These are phyloP conservation scores for Huntiella abstrusa DNA, from an alignment of 2,329 filamentous ascomycete genomes.

Conservation along the genomic window DNA sequence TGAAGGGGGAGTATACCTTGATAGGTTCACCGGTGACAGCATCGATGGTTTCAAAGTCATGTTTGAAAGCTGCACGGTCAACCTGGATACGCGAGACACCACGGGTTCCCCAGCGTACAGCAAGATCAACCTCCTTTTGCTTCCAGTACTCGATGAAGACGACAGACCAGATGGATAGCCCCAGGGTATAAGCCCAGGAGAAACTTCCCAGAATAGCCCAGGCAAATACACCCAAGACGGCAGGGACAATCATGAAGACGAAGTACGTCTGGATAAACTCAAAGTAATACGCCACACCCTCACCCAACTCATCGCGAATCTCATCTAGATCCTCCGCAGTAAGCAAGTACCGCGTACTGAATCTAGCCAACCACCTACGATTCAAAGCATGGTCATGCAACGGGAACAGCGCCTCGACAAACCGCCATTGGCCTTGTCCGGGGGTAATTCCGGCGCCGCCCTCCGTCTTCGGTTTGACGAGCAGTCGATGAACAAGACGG, in stretches of 20 bases:
- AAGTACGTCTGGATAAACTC: slow-evolving; percentile 88
- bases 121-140: slow-evolving; percentile 72
- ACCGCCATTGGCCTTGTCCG: slow-evolving; percentile 48
- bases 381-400: slow-evolving; percentile 64
- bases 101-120: slow-evolving; percentile 73
- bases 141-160: slow-evolving; percentile 95
- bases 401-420: slow-evolving; percentile 57
- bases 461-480: slow-evolving; percentile 52
- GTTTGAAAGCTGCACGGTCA: slow-evolving; percentile 57
- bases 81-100: slow-evolving; percentile 68
- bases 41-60: slow-evolving; percentile 60
- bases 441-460: slow-evolving; percentile 65
- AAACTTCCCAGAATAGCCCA: slow-evolving; percentile 77
- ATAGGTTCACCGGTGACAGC: slow-evolving; percentile 64
- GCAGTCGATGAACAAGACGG: slow-evolving; percentile 70
- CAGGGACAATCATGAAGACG: slow-evolving; percentile 64
- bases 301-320: slow-evolving; percentile 60
- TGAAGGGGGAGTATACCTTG: slow-evolving; percentile 55
- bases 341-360: slow-evolving; percentile 53
- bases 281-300: slow-evolving; percentile 86
- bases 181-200: slow-evolving; percentile 60
- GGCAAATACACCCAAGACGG: slow-evolving; percentile 53
- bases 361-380: slow-evolving; percentile 53
- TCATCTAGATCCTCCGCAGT: slow-evolving; percentile 48
- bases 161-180: slow-evolving; percentile 70